Evolutionary conservation across 768 basidiomycete genomes (phyloP).

Genomic region (Termitomyces bulborhizus): DNA sequence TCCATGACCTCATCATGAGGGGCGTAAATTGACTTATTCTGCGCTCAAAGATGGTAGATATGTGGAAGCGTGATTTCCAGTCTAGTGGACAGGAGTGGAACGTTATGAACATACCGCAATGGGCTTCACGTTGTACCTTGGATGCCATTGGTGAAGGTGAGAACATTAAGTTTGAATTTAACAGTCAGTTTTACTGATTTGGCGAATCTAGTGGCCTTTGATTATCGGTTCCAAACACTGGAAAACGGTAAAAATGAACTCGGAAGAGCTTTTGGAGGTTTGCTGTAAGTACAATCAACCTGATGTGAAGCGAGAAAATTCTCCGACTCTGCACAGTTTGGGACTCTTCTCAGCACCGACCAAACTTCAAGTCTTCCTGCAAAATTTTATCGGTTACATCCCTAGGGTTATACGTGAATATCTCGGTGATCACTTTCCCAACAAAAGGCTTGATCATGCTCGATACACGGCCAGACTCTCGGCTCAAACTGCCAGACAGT

Average conservation of each 20-base stretch:
- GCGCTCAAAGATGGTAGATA: conserved; percentile 25
- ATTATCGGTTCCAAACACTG: conserved; percentile 37
- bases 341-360: conserved; percentile 26
- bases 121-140: conserved; percentile 39
- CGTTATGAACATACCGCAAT: conserved; percentile 28
- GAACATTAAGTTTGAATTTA: background rate
- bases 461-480: conserved; percentile 26
- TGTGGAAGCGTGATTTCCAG: conserved; percentile 32
- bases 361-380: conserved; percentile 24
- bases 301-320: background rate
- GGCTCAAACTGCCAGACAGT: conserved; percentile 25
- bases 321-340: conserved; percentile 14
- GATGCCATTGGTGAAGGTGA: conserved; percentile 47
- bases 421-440: conserved; percentile 25
- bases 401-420: conserved; percentile 26
- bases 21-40: conserved; percentile 3
- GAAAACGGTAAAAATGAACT: conserved; percentile 31
- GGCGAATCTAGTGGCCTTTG: conserved; percentile 38
- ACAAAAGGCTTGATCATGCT: conserved; percentile 23
- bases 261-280: conserved; percentile 26
- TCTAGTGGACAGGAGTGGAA: conserved; percentile 20
- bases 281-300: conserved; percentile 24
- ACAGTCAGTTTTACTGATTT: background rate
- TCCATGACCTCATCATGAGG: conserved; percentile 3
- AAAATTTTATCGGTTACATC: conserved; percentile 23